These are phyloP conservation scores for Sporopachydermia lactativora DNA, from an alignment of 805 yeast species.

Conservation along the genomic window DNA sequence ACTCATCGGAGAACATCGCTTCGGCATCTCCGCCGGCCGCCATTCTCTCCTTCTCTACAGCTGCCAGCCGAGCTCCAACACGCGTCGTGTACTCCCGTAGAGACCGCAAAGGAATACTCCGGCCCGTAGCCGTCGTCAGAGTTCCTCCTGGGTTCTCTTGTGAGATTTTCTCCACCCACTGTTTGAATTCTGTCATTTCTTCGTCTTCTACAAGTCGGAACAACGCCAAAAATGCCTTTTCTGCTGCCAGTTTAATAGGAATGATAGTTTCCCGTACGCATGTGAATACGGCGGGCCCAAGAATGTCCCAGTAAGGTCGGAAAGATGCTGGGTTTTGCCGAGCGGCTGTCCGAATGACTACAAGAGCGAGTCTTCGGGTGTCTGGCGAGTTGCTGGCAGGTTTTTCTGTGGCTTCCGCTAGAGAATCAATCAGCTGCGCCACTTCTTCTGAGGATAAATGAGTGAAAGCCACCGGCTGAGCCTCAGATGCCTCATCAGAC, in stretches of 20 bases:
- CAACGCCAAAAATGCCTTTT: conserved; percentile 66
- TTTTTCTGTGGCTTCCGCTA: conserved; percentile 32
- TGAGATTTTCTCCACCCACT: conserved; percentile 40
- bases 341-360: conserved; percentile 61
- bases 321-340: conserved; percentile 43
- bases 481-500: conserved; percentile 15
- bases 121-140: conserved; percentile 28
- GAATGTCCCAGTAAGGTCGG: conserved; percentile 28
- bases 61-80: conserved; percentile 78
- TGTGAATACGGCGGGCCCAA: conserved; percentile 65
- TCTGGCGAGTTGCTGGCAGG: conserved; percentile 57
- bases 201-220: conserved; percentile 62
- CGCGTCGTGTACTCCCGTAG: conserved; percentile 81
- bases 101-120: conserved; percentile 47
- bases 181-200: conserved; percentile 34
- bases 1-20: conserved; percentile 68
- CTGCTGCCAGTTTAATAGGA: conserved; percentile 90
- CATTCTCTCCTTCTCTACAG: conserved; percentile 75
- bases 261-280: conserved; percentile 80
- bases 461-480: conserved; percentile 23
- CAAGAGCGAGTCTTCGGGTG: conserved; percentile 65
- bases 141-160: conserved; percentile 17
- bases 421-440: conserved; percentile 30
- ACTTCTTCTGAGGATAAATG: conserved; percentile 24
- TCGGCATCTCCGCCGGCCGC: conserved; percentile 86